A percentile compares a stretch with the other conserved stretches of the same genome.
Conservation (phyloP, 2,329 filamentous ascomycete genomes). For the Fusarium newnesense region DNA sequence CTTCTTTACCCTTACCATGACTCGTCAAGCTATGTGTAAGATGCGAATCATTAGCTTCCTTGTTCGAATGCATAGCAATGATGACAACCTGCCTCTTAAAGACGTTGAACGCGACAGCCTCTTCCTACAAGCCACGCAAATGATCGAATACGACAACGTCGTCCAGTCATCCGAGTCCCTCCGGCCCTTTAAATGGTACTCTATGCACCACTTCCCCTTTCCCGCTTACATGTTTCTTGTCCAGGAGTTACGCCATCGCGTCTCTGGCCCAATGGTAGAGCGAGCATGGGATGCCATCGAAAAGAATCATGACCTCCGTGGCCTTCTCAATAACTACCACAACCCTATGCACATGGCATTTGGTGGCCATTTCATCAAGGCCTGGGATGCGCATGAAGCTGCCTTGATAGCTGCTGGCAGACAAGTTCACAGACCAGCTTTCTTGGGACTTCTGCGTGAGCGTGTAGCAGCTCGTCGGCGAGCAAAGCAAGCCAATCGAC, state of each 20-base stretch:
- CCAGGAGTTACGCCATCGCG: slow-evolving; percentile 63
- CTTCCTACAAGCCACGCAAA: slow-evolving; percentile 65
- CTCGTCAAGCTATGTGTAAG: slow-evolving; percentile 65
- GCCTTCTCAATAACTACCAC: slow-evolving; percentile 59
- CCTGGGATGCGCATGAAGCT: slow-evolving; percentile 68
- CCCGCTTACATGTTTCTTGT: slow-evolving; percentile 70
- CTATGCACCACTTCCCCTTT: slow-evolving; percentile 68
- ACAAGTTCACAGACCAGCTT: slow-evolving; percentile 54
- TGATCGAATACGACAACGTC: slow-evolving; percentile 69
- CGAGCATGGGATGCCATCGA: slow-evolving; percentile 68
- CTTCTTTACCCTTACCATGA: slow-evolving; percentile 68
- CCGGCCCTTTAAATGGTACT: slow-evolving; percentile 67
- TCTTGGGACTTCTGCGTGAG: slow-evolving; percentile 61
- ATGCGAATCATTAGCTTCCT: slow-evolving; percentile 66
- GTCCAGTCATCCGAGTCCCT: slow-evolving; percentile 63
- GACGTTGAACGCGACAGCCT: slow-evolving; percentile 62
- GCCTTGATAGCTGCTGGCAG: slow-evolving; percentile 58
- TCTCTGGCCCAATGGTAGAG: slow-evolving; percentile 65
- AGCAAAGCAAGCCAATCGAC: slow-evolving; percentile 45
- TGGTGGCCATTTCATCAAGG: slow-evolving; percentile 67
- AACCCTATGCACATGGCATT: slow-evolving; percentile 69
- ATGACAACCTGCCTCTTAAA: slow-evolving; percentile 52
- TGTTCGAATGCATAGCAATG: slow-evolving; percentile 56
- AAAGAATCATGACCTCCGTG: slow-evolving; percentile 64
- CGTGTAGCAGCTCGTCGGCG: slow-evolving; percentile 51